Base-by-base conservation (phyloP, 2,329 filamentous ascomycete species). In the Reticulascus tulasneorum region DNA sequence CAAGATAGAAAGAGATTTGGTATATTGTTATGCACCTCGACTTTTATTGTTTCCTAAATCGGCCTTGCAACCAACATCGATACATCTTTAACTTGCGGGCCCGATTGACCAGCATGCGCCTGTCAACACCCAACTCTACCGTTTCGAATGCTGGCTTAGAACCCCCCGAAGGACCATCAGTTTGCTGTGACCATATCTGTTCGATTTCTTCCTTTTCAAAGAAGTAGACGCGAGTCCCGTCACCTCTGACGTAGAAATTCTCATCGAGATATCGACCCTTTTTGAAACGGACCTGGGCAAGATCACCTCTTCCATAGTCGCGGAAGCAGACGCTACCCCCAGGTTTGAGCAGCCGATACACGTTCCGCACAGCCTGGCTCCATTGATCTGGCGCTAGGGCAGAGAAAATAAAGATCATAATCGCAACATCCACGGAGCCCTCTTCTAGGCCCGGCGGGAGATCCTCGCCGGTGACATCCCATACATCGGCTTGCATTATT, bases 361-460 rank as follows among this genome's bases (percentile, higher is more conserved):
- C 78, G 56, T 97, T 98, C 39, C 72, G 67, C 24, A 97, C 79
- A 10, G 89, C 88, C 55, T 80, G 77, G 31, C 73, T 67, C 93
- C 93, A 98, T 61, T 98, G 89, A 30, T 63, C 59, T 0, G 93
- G 93, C 22, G 84, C 82, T 29, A 98, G 69, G 3, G 93, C 93
- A 13, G 88, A 95, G 69, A 98, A 97, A 55, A 97, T 91, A 67
- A 98, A 98, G 42, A 98, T 88, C 75, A 98, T 80, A 35, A 98
- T 72, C 23, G 94, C 87, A 24, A 97, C 79, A 61, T 98, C 91
- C 41, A 96, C 89, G 40, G 79, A 86, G n/a, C 73, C 81, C 51
- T 89, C 82, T 32, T 68, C 69, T 12, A 98, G 66, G 2, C 80
- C 86, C 2, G 87, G 86, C 6, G 93, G 91, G 7, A 96, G 67